A percentile compares a stretch with the other conserved stretches of the same genome.
These are phyloP conservation scores for Trichosporon sp. DNA, from an alignment of 1,284 basidiomycete genomes.

Conservation along the genomic window DNA sequence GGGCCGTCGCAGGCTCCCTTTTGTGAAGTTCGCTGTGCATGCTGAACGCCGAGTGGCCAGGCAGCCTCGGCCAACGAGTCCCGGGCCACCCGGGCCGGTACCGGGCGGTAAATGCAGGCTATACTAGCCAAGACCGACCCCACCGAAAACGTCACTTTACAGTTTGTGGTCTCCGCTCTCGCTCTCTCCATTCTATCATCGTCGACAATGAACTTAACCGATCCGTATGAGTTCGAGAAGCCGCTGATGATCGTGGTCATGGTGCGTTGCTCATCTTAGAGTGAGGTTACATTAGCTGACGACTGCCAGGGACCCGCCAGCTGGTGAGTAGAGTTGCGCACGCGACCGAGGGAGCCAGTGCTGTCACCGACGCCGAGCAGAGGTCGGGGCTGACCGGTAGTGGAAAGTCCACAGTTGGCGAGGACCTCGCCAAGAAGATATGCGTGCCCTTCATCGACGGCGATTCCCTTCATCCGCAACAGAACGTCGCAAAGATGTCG, in stretches of 20 bases:
- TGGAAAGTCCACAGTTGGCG: constrained; percentile 83
- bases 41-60: neutral
- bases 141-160: neutral
- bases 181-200: neutral
- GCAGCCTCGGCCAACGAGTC: too few species aligned
- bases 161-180: neutral
- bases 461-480: constrained; percentile 75
- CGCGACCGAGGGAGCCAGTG: neutral
- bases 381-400: constrained; percentile 36
- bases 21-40: neutral
- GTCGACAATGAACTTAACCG: constrained; percentile 3
- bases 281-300: constrained; percentile 4
- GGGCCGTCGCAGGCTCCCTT: neutral
- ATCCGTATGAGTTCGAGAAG: constrained; percentile 17
- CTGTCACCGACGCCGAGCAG: neutral
- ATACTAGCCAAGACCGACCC: neutral
- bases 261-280: constrained; percentile 24
- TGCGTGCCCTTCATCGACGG: constrained; percentile 76
- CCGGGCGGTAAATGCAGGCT: constrained; percentile 4
- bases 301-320: constrained; percentile 36
- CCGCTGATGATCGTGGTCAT: constrained; percentile 48
- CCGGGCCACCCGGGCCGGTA: constrained; percentile 4
- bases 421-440: constrained; percentile 59
- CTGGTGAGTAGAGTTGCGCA: constrained; percentile 27
- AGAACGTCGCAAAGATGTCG: constrained; percentile 86